These are phyloP conservation scores for Yarrowia deformans DNA, from an alignment of 805 yeast genomes.

Conservation along the genomic window DNA sequence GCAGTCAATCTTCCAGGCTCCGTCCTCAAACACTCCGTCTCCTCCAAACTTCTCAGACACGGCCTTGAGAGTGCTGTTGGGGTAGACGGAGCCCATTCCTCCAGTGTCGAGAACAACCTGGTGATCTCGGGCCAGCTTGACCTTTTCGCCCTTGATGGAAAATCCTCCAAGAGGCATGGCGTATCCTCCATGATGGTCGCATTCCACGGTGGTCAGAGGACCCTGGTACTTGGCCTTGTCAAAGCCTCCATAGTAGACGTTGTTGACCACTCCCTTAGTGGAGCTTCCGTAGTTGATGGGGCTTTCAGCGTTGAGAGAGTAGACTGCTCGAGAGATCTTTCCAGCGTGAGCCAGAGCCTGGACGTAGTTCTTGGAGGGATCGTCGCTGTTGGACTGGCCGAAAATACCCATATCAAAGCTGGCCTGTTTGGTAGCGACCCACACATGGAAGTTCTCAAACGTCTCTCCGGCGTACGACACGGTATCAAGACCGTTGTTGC, in stretches of 20 bases:
- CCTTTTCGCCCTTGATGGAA: not conserved
- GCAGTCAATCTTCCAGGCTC: not conserved
- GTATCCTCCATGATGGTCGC: not conserved
- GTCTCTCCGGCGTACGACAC: no score
- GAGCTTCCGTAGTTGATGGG: not conserved
- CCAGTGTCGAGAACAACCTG: not conserved
- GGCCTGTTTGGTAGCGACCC: no score
- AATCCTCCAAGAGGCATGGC: constrained; percentile 2
- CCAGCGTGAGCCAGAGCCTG: not conserved
- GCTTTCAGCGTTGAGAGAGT: not conserved
- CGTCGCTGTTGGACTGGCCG: not conserved
- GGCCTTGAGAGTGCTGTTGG: not conserved
- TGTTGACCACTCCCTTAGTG: not conserved
- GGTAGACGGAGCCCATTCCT: not conserved
- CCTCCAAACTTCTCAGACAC: not conserved
- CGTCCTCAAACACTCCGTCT: not conserved
- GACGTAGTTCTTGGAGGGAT: not conserved
- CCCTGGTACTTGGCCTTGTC: constrained; percentile 4
- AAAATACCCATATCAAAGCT: not conserved
- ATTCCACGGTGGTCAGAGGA: not conserved
- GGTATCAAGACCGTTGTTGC: no score
- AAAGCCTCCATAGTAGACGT: constrained; percentile 1
- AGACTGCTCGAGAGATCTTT: not conserved
- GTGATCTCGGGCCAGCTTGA: not conserved
- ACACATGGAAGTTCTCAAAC: no score